Evolutionary conservation across 345 rosid species (phyloP).

Genomic region (Microcos paniculata): DNA sequence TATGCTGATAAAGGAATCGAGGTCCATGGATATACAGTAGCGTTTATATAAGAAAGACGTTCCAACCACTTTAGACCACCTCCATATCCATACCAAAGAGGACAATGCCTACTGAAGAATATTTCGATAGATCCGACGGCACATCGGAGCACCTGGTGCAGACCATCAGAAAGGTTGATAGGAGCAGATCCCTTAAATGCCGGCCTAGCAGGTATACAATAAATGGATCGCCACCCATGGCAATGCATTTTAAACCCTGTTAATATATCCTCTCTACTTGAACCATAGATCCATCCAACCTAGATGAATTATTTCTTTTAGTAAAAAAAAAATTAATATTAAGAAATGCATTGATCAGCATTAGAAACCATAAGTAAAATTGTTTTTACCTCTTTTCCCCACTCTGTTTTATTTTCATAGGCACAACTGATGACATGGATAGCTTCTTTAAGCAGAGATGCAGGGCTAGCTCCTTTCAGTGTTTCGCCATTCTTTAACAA

Average conservation of each 20-base stretch:
- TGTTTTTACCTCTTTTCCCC: conserved; percentile 74
- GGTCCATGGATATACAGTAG: conserved; percentile 60
- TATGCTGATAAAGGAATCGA: conserved; percentile 64
- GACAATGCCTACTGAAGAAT: conserved; percentile 69
- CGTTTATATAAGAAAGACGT: conserved; percentile 63
- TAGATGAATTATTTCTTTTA: conserved; percentile 6
- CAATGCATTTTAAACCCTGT: conserved; percentile 81
- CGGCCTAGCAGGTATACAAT: conserved; percentile 55
- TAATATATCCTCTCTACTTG: conserved; percentile 63
- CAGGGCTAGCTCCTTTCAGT: conserved; percentile 48
- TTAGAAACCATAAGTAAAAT: neutral
- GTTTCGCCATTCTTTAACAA: conserved; percentile 56
- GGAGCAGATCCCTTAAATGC: conserved; percentile 70
- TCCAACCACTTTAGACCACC: conserved; percentile 66
- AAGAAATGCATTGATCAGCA: neutral
- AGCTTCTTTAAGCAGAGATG: conserved; percentile 66
- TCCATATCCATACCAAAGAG: conserved; percentile 77
- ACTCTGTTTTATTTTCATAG: conserved; percentile 70
- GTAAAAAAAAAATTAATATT: neutral
- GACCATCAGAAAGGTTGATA: conserved; percentile 60
- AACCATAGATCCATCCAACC: conserved; percentile 76
- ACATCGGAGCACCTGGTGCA: conserved; percentile 65
- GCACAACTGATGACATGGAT: conserved; percentile 76
- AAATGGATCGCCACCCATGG: conserved; percentile 78
- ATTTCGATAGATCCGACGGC: conserved; percentile 72